A percentile compares a stretch with the other conserved stretches of the same genome.
These are phyloP conservation scores for Leccinum pellstonianum DNA, from an alignment of 768 basidiomycete genomes.

Conservation along the genomic window DNA sequence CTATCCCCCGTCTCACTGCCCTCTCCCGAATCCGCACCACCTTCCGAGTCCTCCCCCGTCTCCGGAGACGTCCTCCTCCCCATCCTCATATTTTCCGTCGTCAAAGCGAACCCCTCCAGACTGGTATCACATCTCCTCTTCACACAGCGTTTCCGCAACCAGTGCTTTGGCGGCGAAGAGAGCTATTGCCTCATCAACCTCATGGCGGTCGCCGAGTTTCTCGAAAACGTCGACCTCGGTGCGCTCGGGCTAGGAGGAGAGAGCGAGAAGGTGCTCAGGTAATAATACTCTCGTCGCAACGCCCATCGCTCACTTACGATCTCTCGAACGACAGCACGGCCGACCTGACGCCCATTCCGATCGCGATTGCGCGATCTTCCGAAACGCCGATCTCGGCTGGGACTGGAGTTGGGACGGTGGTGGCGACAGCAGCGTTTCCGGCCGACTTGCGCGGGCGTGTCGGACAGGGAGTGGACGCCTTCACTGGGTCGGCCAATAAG, in stretches of 20 bases:
- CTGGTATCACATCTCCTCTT: slow-evolving; percentile 56
- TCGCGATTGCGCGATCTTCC: slow-evolving; percentile 46
- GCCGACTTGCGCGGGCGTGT: slow-evolving; percentile 70
- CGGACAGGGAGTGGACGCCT: slow-evolving; percentile 75
- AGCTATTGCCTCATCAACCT: slow-evolving; percentile 93
- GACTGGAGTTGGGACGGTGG: slow-evolving; percentile 15
- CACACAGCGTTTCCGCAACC: slow-evolving; percentile 34
- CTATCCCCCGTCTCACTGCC: slow-evolving; percentile 1
- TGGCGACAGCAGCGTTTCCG: slow-evolving; percentile 32
- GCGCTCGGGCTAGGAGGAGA: slow-evolving; percentile 64
- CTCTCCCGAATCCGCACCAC: slow-evolving; percentile 9
- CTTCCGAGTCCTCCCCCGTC: slow-evolving; percentile 46
- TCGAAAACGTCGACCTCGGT: slow-evolving; percentile 90
- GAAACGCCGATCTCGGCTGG: slow-evolving; percentile 37
- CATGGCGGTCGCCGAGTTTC: slow-evolving; percentile 92
- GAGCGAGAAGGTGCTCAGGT: slow-evolving; percentile 61
- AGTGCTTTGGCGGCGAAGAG: slow-evolving; percentile 57
- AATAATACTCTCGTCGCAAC: slow-evolving; percentile 4
- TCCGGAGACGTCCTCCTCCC: slow-evolving; percentile 92
- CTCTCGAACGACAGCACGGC: slow-evolving; percentile 51
- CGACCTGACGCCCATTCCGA: slow-evolving; percentile 78
- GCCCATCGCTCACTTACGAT: not conserved
- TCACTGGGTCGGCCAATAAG: slow-evolving; percentile 79
- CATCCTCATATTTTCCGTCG: slow-evolving; percentile 90
- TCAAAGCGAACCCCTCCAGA: slow-evolving; percentile 85